A percentile compares a stretch with the other conserved stretches of the same genome.
Evolutionary conservation across 345 rosid species (phyloP).

Genomic region (Linum tenue): DNA sequence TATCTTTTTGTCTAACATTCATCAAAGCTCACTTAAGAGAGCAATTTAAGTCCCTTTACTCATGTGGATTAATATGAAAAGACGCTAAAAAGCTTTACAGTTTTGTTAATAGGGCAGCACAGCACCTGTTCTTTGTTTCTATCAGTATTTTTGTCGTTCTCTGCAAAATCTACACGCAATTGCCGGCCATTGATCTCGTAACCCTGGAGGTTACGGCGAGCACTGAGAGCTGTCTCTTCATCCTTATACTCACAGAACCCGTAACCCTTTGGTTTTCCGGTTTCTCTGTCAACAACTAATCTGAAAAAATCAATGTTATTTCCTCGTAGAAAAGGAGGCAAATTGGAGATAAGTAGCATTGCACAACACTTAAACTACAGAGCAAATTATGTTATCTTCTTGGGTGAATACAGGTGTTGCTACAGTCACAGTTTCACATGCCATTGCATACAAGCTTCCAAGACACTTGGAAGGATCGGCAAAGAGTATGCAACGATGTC

Average conservation of each 20-base stretch:
- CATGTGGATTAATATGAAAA: neutral
- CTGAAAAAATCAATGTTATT: conserved; percentile 31
- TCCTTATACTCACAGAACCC: conserved; percentile 99
- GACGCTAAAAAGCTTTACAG: neutral
- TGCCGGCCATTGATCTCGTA: conserved; percentile 93
- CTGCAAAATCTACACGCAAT: conserved; percentile 95
- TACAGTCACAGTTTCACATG: neutral
- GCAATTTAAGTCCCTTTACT: neutral
- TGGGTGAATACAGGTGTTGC: neutral
- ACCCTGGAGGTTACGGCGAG: conserved; percentile 97
- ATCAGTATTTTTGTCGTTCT: conserved; percentile 89
- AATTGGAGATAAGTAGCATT: neutral
- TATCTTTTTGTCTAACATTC: too few species aligned
- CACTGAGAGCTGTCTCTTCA: conserved; percentile 95
- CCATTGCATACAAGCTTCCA: too few species aligned
- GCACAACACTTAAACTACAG: neutral
- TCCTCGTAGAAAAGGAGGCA: neutral
- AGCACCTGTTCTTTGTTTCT: conserved; percentile 68
- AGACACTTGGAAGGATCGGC: too few species aligned
- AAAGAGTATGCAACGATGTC: too few species aligned
- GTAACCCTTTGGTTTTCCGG: conserved; percentile 97
- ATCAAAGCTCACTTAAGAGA: neutral
- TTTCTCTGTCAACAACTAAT: conserved; percentile 88
- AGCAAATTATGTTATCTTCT: neutral
- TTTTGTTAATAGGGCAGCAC: neutral